Percentiles rank a stretch among this genome's conserved stretches.
phyloP scores from a whole-genome alignment of 1,284 basidiomycete species.

The Apiotrichum gamsii region DNA sequence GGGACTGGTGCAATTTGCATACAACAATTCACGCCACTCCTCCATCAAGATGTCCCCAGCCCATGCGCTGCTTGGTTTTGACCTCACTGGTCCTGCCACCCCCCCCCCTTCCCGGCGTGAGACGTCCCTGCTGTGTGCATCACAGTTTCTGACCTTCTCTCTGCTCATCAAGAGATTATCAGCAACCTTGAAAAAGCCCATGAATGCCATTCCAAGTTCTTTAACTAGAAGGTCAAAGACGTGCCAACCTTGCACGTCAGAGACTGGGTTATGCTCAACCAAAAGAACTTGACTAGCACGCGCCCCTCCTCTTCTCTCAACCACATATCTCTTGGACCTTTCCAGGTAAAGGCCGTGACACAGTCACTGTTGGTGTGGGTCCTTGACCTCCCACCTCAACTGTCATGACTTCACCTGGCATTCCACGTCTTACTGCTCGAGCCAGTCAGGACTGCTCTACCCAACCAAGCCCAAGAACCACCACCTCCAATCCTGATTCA shows the following conservation, averaged over 20 bases:
- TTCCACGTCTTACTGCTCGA: conserved; percentile 48
- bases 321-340: conserved; percentile 46
- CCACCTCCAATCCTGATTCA: conserved; percentile 32
- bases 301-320: conserved; percentile 48
- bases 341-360: conserved; percentile 15
- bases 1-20: conserved; percentile 50
- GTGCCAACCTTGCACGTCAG: conserved; percentile 13
- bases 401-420: conserved; percentile 44
- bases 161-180: neutral
- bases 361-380: conserved; percentile 12
- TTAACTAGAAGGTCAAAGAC: neutral
- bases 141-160: conserved; percentile 42
- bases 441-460: conserved; percentile 40
- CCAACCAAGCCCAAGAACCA: conserved; percentile 29
- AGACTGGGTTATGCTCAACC: conserved; percentile 45
- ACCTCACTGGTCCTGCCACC: no score
- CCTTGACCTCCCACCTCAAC: conserved; percentile 42
- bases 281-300: conserved; percentile 41
- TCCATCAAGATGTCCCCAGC: conserved; percentile 47
- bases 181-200: neutral
- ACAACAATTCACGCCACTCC: conserved; percentile 48
- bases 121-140: conserved; percentile 50
- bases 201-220: neutral
- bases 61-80: no score
- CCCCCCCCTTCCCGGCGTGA: no score